Conservation (phyloP, 2,329 filamentous ascomycete species). For the Paecilomyces niveus region DNA sequence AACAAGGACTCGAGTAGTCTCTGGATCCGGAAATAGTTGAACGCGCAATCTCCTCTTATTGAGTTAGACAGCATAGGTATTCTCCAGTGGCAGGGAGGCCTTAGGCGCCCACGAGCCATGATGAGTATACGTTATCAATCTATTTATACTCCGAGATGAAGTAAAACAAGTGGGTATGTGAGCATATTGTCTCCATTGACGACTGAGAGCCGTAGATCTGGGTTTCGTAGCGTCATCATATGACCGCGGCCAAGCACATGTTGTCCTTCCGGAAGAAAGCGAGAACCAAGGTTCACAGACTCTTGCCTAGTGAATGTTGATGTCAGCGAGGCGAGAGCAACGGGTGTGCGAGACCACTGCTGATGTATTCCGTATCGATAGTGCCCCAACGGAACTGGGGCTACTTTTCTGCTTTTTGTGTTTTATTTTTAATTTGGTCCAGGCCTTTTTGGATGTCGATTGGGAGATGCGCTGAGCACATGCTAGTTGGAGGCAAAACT, state of each 20-base stretch:
- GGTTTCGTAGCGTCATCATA: background rate
- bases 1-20: background rate
- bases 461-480: background rate
- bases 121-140: background rate
- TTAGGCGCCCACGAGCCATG: too few relatives aligned
- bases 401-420: background rate
- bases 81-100: background rate
- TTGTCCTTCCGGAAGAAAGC: background rate
- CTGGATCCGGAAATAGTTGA: background rate
- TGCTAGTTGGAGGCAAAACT: too few relatives aligned
- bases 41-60: background rate
- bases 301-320: background rate
- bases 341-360: too few relatives aligned
- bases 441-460: background rate
- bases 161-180: background rate
- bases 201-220: background rate
- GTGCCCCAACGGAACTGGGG: background rate
- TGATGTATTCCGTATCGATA: background rate
- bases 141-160: background rate
- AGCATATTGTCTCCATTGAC: background rate
- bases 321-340: background rate
- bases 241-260: background rate
- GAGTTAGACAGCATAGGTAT: background rate
- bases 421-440: background rate
- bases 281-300: background rate